A percentile compares a stretch with the other conserved stretches of the same genome.
These are phyloP conservation scores for Boechera divaricarpa DNA, from an alignment of 345 rosid species.

Conservation along the genomic window DNA sequence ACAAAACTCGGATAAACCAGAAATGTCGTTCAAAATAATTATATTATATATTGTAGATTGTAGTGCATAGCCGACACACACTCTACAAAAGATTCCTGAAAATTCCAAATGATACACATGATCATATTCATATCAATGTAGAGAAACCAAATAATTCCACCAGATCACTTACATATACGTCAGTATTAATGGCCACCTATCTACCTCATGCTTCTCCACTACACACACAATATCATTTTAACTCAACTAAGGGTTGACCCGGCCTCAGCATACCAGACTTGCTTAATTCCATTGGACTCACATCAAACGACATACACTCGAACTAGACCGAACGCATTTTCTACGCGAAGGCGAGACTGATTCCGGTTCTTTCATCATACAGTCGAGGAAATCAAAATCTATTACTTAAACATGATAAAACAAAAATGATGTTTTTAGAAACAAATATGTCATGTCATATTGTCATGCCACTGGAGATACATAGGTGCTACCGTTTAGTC, in stretches of 20 bases:
- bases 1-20: not conserved
- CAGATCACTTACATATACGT: not conserved
- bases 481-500: too few species aligned
- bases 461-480: too few species aligned
- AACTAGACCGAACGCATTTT: too few species aligned
- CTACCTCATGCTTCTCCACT: not conserved
- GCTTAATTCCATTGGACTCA: not conserved
- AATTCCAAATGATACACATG: constrained; percentile 1
- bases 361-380: too few species aligned
- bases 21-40: not conserved
- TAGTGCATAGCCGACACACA: not conserved
- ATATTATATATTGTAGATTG: not conserved
- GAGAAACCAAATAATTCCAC: not conserved
- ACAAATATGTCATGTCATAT: too few species aligned
- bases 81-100: not conserved
- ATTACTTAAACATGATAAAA: too few species aligned
- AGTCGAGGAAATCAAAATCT: too few species aligned
- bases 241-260: not conserved
- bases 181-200: not conserved
- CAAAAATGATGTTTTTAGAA: too few species aligned
- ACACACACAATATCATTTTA: not conserved
- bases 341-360: too few species aligned
- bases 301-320: too few species aligned
- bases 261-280: not conserved
- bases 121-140: not conserved